Percentiles rank a stretch among this genome's conserved stretches.
These are phyloP conservation scores for Stevia rebaudiana DNA, from an alignment of 140 eudicot species.

Conservation along the genomic window DNA sequence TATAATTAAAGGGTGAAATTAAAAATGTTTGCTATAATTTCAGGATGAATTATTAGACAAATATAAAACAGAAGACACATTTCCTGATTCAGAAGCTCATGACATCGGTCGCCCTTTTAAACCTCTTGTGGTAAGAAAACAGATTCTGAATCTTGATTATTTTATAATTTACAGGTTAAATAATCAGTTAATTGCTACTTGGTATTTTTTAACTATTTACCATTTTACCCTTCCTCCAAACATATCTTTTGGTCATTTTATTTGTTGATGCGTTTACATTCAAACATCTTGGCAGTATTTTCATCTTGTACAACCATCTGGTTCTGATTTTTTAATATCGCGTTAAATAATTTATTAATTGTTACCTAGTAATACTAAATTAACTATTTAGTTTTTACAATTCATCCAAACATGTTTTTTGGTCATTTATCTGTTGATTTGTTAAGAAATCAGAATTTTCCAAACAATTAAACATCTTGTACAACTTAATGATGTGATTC, in stretches of 20 bases:
- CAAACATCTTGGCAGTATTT: too few species aligned
- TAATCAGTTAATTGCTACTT: background rate
- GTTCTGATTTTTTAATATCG: too few species aligned
- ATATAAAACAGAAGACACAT: constrained; percentile 53
- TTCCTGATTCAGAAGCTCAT: constrained; percentile 49
- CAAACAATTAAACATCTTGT: too few species aligned
- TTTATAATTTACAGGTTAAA: background rate
- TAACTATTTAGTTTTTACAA: too few species aligned
- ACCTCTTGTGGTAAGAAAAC: constrained; percentile 58
- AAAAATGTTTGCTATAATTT: constrained; percentile 4
- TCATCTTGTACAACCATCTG: too few species aligned
- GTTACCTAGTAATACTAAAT: too few species aligned
- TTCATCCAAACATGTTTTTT: too few species aligned
- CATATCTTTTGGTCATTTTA: background rate
- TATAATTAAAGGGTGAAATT: background rate
- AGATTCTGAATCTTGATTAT: background rate
- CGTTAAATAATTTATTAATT: too few species aligned
- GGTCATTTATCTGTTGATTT: too few species aligned
- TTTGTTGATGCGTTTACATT: background rate
- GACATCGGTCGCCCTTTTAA: constrained; percentile 61
- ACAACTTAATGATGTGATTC: too few species aligned
- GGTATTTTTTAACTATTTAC: background rate
- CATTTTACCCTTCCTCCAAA: background rate
- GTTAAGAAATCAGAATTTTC: too few species aligned
- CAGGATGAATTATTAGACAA: constrained; percentile 80